Evolutionary conservation across 2,329 filamentous ascomycete species (phyloP), one percentile per base, ranked within the genome.

Genomic region (Penicillium sp.): DNA sequence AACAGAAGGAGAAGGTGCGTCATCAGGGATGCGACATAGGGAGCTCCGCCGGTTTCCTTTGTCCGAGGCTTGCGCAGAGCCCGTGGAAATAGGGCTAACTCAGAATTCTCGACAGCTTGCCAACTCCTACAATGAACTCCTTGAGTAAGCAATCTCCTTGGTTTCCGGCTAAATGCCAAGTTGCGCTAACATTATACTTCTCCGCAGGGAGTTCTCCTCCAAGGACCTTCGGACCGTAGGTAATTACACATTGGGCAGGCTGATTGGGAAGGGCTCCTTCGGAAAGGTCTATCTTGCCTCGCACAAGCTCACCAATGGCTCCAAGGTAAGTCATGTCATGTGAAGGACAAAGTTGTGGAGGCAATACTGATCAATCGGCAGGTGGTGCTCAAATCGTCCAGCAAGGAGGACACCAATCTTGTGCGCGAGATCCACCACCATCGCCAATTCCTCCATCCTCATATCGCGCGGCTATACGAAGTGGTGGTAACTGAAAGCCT

Each of bases 361-460:
- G 51, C 31, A 45, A 38, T 48, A 28, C 52, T 54, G 44, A 52
- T 39, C 5, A 33, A 10, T 45, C 53, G 50, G 44, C 67, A 95
- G 88, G 93, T 98, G 61, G 93, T 98, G 32, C 87, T 98, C 72
- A 98, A 98, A 73, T 96, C 90, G 53, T 93, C 93, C 55, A 91
- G 93, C 67, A 96, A 95, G 69, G 85, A 90, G 66, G 93, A 98
- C 69, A 82, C 88, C 48, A 98, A 98, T 67, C 83, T 98, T 43
- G 91, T 91, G 15, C 86, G 93, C 61, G 93, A 98, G 69, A 98
- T 98, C 61, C 93, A 98, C 69, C 93, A 98, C 68, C 93, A 98
- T 69, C 87, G 93, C 59, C 93, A 98, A 70, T 96, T 98, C 70
- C 80, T 95, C 57, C 93, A 98, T 65, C 93, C 93, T 21, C 93